phyloP scores from a whole-genome alignment of 306 rosid species.

The Gleditsia sinensis region DNA sequence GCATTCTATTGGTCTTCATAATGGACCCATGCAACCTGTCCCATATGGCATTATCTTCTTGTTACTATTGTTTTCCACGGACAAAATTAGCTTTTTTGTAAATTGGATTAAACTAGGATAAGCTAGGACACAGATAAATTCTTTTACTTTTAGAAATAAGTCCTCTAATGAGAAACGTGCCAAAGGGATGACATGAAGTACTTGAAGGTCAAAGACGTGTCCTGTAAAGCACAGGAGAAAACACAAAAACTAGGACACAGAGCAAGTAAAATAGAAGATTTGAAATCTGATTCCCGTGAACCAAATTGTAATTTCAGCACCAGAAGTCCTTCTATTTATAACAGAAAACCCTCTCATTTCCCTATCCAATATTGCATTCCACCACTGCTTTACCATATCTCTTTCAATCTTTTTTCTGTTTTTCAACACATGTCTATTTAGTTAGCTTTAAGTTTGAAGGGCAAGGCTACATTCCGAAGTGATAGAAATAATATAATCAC shows the following conservation, averaged over 20 bases:
- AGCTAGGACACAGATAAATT: constrained; percentile 2
- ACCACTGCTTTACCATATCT: constrained; percentile 8
- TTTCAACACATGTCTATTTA: constrained; percentile 14
- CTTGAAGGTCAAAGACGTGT: neutral
- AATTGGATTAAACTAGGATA: constrained; percentile 29
- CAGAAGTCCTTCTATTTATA: neutral
- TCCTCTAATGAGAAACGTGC: neutral
- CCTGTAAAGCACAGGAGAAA: neutral
- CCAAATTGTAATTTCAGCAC: neutral
- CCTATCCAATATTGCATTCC: constrained; percentile 1
- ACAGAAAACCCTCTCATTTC: constrained; percentile 12
- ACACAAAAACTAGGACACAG: neutral
- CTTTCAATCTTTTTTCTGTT: constrained; percentile 9
- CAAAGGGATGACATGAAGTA: constrained; percentile 5
- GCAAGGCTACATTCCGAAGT: constrained; percentile 4
- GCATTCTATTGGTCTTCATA: constrained; percentile 3
- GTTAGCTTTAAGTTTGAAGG: neutral
- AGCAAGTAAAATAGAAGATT: neutral
- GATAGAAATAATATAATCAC: neutral
- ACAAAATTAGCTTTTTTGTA: neutral
- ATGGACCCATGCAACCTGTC: neutral
- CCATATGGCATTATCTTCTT: neutral
- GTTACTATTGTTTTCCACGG: neutral
- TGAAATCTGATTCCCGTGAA: neutral
- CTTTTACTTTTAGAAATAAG: constrained; percentile 2